phyloP scores from a whole-genome alignment of 805 yeast genomes.

The Wickerhamiella nectarea region DNA sequence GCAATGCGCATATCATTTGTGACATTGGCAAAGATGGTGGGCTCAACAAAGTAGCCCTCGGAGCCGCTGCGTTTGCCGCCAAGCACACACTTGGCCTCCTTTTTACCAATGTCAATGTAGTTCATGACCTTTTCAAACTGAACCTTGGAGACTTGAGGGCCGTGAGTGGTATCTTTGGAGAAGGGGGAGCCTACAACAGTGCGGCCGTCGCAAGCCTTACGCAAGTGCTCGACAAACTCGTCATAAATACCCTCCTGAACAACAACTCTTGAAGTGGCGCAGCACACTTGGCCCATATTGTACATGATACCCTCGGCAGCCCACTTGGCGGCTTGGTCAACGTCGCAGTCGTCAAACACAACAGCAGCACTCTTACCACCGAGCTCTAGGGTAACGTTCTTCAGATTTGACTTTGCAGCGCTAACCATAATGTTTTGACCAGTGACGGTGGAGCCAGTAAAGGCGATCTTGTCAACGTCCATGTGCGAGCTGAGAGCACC shows the following conservation, averaged over 20 bases:
- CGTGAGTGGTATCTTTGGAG: constrained; percentile 60
- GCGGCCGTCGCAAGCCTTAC: constrained; percentile 18
- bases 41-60: constrained; percentile 56
- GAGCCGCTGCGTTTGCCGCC: constrained; percentile 54
- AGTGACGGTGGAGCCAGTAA: constrained; percentile 86
- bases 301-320: constrained; percentile 71
- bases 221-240: constrained; percentile 40
- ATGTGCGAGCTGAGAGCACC: constrained; percentile 43
- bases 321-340: constrained; percentile 59
- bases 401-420: constrained; percentile 52
- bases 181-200: constrained; percentile 59
- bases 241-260: constrained; percentile 78
- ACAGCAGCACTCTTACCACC: constrained; percentile 95
- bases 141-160: constrained; percentile 72
- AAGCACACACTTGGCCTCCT: constrained; percentile 60
- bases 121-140: constrained; percentile 65
- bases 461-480: constrained; percentile 72
- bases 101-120: constrained; percentile 61
- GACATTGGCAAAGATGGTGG: constrained; percentile 65
- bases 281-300: constrained; percentile 93
- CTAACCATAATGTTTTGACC: constrained; percentile 68
- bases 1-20: constrained; percentile 50
- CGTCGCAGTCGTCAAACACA: constrained; percentile 73
- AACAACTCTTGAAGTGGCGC: constrained; percentile 84
- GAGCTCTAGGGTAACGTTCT: constrained; percentile 81